Base-by-base conservation (phyloP, 2,329 filamentous ascomycete species). In the Diplodia sapinea region DNA sequence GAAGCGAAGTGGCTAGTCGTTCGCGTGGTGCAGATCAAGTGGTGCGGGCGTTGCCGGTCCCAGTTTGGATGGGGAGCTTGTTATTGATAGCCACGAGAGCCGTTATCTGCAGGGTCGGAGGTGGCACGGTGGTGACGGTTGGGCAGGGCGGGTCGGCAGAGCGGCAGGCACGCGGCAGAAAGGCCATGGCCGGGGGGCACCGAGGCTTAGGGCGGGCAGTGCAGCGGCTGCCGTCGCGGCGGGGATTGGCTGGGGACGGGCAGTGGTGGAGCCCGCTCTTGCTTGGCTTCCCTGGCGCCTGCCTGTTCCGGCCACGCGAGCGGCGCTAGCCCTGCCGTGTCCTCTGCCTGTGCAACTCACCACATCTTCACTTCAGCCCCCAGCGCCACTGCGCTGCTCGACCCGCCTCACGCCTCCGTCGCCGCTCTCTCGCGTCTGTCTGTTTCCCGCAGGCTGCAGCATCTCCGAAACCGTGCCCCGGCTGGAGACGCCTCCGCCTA, bases 221-320 rank as follows among this genome's bases (percentile, higher is more conserved):
- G 26, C 5, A 23, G 33, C 38, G 56, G 56, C 20, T 20, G 15
- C 26, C 36, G 36, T 4, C 7, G 36, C 36, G 3, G 33, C 1
- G 38, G 17, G 15, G 43, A 36, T 17, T 12, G 9, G 59, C 33
- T 51, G 47, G 51, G 3, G 47, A 36, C 49, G 59, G 23, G 40
- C n/a, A 26, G 54, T 33, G 15, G 26, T 15, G 12, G 51, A 38
- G 8, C 29, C 17, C 31, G 23, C 17, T 47, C 43, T 12, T 49
- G 57, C 57, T 50, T 61, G 57, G 57, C 57, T 13, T 15, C 11
- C 43, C 47, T 38, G 23, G 59, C 59, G 59, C 59, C 59, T 63
- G 43, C 59, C 59, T 40, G 43, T 51, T 63, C 29, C 0, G 36
- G 50, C 20, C 43, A 26, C 17, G 29, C 59, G 59, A 51, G 59